Percentiles rank a stretch among this genome's conserved stretches.
Evolutionary conservation across 2,329 filamentous ascomycete species (phyloP).

Genomic region (Aureobasidium sp.): DNA sequence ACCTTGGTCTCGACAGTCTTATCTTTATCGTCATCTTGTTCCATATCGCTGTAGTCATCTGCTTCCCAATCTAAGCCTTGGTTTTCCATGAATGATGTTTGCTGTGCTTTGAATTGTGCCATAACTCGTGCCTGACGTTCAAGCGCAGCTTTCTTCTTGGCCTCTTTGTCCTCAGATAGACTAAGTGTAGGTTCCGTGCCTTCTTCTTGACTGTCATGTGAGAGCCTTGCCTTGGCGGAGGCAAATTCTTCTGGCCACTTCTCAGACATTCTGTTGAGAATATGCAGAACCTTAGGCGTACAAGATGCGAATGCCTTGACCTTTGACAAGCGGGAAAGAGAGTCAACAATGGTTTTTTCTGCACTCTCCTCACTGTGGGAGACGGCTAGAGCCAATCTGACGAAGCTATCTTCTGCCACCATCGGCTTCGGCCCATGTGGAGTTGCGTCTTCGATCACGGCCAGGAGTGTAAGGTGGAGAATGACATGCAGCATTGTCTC

Average conservation of each 20-base stretch:
- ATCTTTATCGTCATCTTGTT: conserved; percentile 56
- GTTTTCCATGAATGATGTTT: conserved; percentile 86
- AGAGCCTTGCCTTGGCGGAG: conserved; percentile 50
- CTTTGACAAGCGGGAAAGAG: conserved; percentile 45
- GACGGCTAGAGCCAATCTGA: conserved; percentile 8
- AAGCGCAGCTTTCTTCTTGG: conserved; percentile 83
- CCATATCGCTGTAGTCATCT: conserved; percentile 66
- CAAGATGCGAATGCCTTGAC: conserved; percentile 74
- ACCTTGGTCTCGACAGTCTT: conserved; percentile 60
- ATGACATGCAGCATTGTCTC: conserved; percentile 91
- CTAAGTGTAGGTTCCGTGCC: conserved; percentile 53
- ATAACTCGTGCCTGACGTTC: conserved; percentile 90
- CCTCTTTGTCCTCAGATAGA: conserved; percentile 52
- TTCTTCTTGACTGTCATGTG: conserved; percentile 31
- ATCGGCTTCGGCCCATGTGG: conserved; percentile 4
- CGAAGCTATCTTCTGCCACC: conserved; percentile 12
- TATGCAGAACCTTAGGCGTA: conserved; percentile 73
- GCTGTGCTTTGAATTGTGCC: conserved; percentile 96
- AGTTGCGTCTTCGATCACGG: conserved; percentile 65
- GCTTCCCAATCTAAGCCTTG: conserved; percentile 86
- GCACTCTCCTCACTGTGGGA: not conserved
- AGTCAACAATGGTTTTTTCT: conserved; percentile 39
- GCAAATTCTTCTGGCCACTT: conserved; percentile 69
- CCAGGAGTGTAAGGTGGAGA: conserved; percentile 77
- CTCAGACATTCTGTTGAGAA: conserved; percentile 77